These are phyloP conservation scores for Erigeron philadelphicus DNA, from an alignment of 140 eudicot species.

Conservation along the genomic window DNA sequence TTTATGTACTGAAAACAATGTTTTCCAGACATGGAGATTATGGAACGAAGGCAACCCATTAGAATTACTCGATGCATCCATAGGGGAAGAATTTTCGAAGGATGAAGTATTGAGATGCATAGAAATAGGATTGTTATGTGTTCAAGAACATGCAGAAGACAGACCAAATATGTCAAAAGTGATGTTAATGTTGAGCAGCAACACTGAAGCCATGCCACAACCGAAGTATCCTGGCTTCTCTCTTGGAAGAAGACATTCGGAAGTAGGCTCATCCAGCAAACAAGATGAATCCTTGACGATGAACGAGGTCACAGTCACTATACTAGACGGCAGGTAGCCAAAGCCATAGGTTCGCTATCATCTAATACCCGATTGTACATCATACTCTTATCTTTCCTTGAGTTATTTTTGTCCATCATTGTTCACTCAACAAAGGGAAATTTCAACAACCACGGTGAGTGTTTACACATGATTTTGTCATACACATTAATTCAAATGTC, in stretches of 20 bases:
- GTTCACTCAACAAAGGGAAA: neutral
- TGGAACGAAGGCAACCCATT: slow-evolving; percentile 46
- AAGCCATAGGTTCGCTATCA: neutral
- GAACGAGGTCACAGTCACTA: slow-evolving; percentile 37
- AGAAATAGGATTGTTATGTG: slow-evolving; percentile 46
- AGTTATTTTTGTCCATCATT: neutral
- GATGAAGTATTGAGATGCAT: slow-evolving; percentile 45
- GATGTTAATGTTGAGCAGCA: slow-evolving; percentile 36
- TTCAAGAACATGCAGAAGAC: slow-evolving; percentile 39
- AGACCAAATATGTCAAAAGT: slow-evolving; percentile 41
- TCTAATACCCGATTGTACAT: slow-evolving; percentile 7
- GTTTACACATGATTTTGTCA: neutral
- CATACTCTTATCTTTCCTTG: neutral
- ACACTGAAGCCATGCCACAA: slow-evolving; percentile 21
- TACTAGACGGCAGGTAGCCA: slow-evolving; percentile 39
- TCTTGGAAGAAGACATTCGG: slow-evolving; percentile 23
- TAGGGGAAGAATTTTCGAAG: slow-evolving; percentile 3
- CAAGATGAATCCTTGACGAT: slow-evolving; percentile 38
- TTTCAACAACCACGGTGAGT: neutral
- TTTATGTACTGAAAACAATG: neutral
- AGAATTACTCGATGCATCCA: slow-evolving; percentile 36
- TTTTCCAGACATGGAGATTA: slow-evolving; percentile 47
- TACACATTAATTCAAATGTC: neutral
- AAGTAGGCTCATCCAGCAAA: slow-evolving; percentile 32
- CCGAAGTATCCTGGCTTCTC: slow-evolving; percentile 38